Evolutionary conservation across 176 grass and related monocot genomes (phyloP).

Genomic region (Stipa capillata): DNA sequence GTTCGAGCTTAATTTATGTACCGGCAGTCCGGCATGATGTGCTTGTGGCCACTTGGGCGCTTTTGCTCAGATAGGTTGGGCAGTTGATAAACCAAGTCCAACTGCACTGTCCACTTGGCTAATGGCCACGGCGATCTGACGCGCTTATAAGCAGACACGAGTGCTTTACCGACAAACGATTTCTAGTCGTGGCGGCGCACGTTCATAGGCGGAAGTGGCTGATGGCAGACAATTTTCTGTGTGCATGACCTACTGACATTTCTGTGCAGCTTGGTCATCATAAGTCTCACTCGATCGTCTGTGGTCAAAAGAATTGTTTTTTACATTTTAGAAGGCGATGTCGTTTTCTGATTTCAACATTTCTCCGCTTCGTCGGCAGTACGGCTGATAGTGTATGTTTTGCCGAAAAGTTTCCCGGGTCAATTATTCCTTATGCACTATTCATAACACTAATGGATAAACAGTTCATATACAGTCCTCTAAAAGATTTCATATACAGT

Average conservation of each 20-base stretch:
- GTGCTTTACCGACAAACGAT: not conserved
- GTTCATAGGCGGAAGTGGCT: not conserved
- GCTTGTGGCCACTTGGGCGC: not conserved
- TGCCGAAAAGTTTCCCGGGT: not conserved
- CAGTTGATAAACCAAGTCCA: constrained; percentile 3
- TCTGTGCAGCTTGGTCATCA: not conserved
- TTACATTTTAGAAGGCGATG: too few relatives aligned
- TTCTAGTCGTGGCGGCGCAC: constrained; percentile 13
- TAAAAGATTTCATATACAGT: not conserved
- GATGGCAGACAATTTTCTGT: constrained; percentile 22
- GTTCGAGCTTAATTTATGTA: not conserved
- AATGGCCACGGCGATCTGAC: constrained; percentile 28
- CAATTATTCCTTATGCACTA: not conserved
- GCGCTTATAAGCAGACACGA: constrained; percentile 14
- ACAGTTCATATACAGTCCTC: not conserved
- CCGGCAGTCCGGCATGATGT: not conserved
- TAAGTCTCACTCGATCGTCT: too few relatives aligned
- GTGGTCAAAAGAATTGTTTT: not conserved
- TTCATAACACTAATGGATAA: not conserved
- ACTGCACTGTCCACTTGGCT: constrained; percentile 5
- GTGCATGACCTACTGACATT: not conserved
- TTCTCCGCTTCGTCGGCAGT: not conserved
- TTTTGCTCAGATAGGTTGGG: not conserved
- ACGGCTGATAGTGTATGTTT: not conserved
- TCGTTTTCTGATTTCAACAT: not conserved